Evolutionary conservation across 2,329 filamentous ascomycete species (phyloP).

Genomic region (Paecilomyces niveus): DNA sequence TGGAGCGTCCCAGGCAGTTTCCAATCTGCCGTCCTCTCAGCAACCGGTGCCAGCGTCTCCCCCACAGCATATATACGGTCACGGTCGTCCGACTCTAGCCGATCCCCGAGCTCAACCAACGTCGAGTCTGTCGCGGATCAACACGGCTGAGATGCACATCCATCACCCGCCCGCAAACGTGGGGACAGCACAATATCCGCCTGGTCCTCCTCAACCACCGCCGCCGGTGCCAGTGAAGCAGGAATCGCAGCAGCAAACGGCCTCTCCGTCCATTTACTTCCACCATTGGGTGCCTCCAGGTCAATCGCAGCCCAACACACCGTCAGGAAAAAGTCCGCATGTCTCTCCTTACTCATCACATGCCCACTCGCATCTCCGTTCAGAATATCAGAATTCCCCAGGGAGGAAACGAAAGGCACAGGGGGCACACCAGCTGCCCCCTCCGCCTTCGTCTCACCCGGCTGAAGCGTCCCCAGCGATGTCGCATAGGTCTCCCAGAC

Average conservation of each 20-base stretch:
- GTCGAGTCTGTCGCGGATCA: slow-evolving; percentile 24
- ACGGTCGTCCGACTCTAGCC: slow-evolving; percentile 6
- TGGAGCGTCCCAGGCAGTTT: slow-evolving; percentile 12
- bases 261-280: slow-evolving; percentile 75
- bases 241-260: slow-evolving; percentile 53
- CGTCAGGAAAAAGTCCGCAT: slow-evolving; percentile 63
- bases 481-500: slow-evolving; percentile 1
- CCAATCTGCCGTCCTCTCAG: slow-evolving; percentile 9
- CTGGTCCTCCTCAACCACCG: slow-evolving; percentile 38
- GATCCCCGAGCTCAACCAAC: slow-evolving; percentile 11
- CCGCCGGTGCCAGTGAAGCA: slow-evolving; percentile 45
- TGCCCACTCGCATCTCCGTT: slow-evolving; percentile 41
- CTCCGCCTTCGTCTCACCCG: slow-evolving; percentile 44
- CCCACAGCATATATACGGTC: slow-evolving; percentile 13
- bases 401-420: slow-evolving; percentile 71
- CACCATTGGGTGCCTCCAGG: slow-evolving; percentile 85
- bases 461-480: slow-evolving; percentile 24
- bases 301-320: slow-evolving; percentile 63
- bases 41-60: slow-evolving; percentile 14
- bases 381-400: slow-evolving; percentile 65
- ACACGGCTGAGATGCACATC: slow-evolving; percentile 36
- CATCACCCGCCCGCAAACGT: slow-evolving; percentile 25
- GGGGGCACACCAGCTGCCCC: slow-evolving; percentile 44
- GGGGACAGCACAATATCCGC: slow-evolving; percentile 16
- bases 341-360: slow-evolving; percentile 39